These are phyloP conservation scores for Asterochloris erici DNA, from an alignment of 139 green algal genomes.

Conservation along the genomic window DNA sequence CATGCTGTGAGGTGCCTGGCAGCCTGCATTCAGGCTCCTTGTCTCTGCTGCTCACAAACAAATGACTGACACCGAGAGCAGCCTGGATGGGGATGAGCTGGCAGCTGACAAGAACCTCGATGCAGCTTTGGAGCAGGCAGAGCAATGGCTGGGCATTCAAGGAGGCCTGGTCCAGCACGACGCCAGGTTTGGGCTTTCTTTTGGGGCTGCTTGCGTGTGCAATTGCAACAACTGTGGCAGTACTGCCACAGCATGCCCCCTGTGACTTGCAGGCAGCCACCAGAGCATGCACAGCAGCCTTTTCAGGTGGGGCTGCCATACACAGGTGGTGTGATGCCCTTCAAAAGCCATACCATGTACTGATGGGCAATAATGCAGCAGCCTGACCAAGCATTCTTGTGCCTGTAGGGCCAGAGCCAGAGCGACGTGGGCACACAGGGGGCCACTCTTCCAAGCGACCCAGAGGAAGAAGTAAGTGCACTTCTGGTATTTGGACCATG, in stretches of 20 bases:
- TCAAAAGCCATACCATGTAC: no score
- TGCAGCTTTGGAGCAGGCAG: conserved; percentile 14
- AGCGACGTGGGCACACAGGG: no score
- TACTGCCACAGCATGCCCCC: not conserved
- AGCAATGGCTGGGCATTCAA: conserved; percentile 21
- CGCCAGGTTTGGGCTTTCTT: not conserved
- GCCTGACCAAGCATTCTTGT: no score
- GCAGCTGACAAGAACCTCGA: conserved; percentile 15
- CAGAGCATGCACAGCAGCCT: not conserved
- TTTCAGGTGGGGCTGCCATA: no score
- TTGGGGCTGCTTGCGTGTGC: not conserved
- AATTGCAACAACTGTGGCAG: not conserved
- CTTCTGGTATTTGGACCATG: not conserved
- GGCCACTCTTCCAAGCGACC: not conserved
- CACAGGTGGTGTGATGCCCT: no score
- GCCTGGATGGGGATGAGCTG: not conserved
- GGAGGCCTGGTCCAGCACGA: not conserved
- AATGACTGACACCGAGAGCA: conserved; percentile 5
- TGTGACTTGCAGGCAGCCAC: not conserved
- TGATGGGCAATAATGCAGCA: no score
- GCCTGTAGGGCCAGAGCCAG: no score
- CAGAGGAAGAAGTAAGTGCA: not conserved
- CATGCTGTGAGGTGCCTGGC: not conserved
- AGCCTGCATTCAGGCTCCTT: not conserved
- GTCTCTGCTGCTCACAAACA: not conserved